phyloP scores from a whole-genome alignment of 257 asterid species.

The Osmanthus fragrans region DNA sequence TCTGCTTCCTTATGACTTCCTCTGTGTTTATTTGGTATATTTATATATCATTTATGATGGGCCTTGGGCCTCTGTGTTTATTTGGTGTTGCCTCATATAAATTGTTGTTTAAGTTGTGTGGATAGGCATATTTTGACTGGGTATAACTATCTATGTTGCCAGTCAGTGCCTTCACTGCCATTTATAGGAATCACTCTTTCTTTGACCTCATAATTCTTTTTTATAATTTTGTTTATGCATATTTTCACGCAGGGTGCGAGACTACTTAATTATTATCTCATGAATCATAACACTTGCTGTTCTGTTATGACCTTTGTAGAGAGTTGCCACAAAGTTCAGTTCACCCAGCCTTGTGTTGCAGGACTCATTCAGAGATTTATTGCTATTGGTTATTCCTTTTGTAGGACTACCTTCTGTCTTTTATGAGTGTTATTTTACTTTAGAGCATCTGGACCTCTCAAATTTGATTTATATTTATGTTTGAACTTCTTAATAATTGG shows the following conservation, averaged over 20 bases:
- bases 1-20: neutral
- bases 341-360: slow-evolving; percentile 40
- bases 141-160: slow-evolving; percentile 13
- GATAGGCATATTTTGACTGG: slow-evolving; percentile 37
- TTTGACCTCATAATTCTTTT: slow-evolving; percentile 22
- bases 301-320: slow-evolving; percentile 89
- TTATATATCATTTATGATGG: neutral
- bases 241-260: slow-evolving; percentile 15
- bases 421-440: slow-evolving; percentile 43
- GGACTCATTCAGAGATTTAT: slow-evolving; percentile 33
- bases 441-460: slow-evolving; percentile 9
- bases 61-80: neutral
- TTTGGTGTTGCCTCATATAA: slow-evolving; percentile 20
- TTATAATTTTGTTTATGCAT: slow-evolving; percentile 22
- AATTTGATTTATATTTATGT: slow-evolving; percentile 27
- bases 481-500: slow-evolving; percentile 31
- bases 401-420: slow-evolving; percentile 46
- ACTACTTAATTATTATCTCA: slow-evolving; percentile 15
- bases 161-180: slow-evolving; percentile 34
- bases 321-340: slow-evolving; percentile 45
- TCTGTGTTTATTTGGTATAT: too few species aligned
- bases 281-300: slow-evolving; percentile 54
- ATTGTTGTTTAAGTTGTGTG: slow-evolving; percentile 42
- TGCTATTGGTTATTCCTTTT: slow-evolving; percentile 45
- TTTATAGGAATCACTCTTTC: slow-evolving; percentile 28